These are phyloP conservation scores for Candida qinlingensis DNA, from an alignment of 805 yeast species.

Conservation along the genomic window DNA sequence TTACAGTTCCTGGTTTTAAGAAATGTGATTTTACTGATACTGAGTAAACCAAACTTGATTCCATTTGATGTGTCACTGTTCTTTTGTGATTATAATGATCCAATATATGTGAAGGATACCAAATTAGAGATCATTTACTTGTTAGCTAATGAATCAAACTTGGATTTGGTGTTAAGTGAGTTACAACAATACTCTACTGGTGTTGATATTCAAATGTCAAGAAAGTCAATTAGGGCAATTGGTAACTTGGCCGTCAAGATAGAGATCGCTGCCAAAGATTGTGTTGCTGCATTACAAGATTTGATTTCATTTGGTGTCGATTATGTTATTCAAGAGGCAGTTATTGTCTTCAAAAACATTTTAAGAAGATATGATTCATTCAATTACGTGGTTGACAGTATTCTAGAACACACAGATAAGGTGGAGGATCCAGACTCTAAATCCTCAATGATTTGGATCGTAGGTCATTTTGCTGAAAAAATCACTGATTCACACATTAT, in stretches of 20 bases:
- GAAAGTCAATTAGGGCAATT: slow-evolving; percentile 83
- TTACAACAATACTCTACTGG: slow-evolving; percentile 84
- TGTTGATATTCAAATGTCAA: slow-evolving; percentile 77
- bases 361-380: slow-evolving; percentile 69
- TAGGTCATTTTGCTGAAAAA: slow-evolving; percentile 61
- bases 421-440: slow-evolving; percentile 77
- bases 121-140: slow-evolving; percentile 82
- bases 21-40: slow-evolving; percentile 68
- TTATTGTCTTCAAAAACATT: slow-evolving; percentile 70
- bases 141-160: slow-evolving; percentile 61
- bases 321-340: slow-evolving; percentile 74
- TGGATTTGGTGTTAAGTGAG: slow-evolving; percentile 62
- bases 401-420: slow-evolving; percentile 40
- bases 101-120: slow-evolving; percentile 83
- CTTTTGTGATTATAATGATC: slow-evolving; percentile 80
- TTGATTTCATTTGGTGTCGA: slow-evolving; percentile 61
- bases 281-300: slow-evolving; percentile 57
- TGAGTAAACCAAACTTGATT: slow-evolving; percentile 57
- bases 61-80: slow-evolving; percentile 70
- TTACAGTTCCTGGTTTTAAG: slow-evolving; percentile 77
- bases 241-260: slow-evolving; percentile 84
- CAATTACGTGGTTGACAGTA: slow-evolving; percentile 35
- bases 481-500: slow-evolving; percentile 38
- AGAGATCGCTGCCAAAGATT: slow-evolving; percentile 51
- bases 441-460: slow-evolving; percentile 75